phyloP scores from a whole-genome alignment of 441 rosid species.

The Breynia disticha region DNA sequence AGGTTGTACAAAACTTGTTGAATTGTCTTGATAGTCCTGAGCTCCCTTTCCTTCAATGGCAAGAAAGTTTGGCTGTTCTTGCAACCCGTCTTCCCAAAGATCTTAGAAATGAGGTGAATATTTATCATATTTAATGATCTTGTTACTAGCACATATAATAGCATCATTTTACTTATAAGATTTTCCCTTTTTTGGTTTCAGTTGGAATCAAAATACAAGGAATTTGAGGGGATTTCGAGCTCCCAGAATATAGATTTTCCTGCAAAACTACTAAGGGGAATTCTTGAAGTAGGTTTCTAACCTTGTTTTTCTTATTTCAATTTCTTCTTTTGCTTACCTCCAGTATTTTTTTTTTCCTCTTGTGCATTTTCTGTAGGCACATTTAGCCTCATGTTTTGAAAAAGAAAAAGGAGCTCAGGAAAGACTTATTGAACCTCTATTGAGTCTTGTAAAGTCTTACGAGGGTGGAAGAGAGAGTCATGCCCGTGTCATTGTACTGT shows the following conservation, averaged over 20 bases:
- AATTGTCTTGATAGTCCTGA: constrained; percentile 94
- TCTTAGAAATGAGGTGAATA: constrained; percentile 70
- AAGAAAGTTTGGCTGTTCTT: constrained; percentile 90
- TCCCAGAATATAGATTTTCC: constrained; percentile 80
- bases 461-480: constrained; percentile 99
- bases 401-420: constrained; percentile 87
- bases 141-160: constrained; percentile 9
- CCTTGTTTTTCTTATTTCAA: constrained; percentile 12
- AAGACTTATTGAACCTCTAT: constrained; percentile 95
- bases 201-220: constrained; percentile 84
- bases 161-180: constrained; percentile 12
- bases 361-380: constrained; percentile 42
- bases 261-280: constrained; percentile 69
- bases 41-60: constrained; percentile 99
- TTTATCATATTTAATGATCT: constrained; percentile 14
- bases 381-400: constrained; percentile 61
- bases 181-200: constrained; percentile 27
- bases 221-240: constrained; percentile 51
- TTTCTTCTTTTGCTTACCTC: constrained; percentile 8
- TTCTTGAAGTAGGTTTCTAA: constrained; percentile 63
- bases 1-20: constrained; percentile 95
- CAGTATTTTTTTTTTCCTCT: constrained; percentile 3
- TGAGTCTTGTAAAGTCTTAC: constrained; percentile 92
- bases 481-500: constrained; percentile 88
- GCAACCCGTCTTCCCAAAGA: constrained; percentile 95